phyloP scores from a whole-genome alignment of 192 early-diverging fungal species.

The Coemansia javaensis region DNA sequence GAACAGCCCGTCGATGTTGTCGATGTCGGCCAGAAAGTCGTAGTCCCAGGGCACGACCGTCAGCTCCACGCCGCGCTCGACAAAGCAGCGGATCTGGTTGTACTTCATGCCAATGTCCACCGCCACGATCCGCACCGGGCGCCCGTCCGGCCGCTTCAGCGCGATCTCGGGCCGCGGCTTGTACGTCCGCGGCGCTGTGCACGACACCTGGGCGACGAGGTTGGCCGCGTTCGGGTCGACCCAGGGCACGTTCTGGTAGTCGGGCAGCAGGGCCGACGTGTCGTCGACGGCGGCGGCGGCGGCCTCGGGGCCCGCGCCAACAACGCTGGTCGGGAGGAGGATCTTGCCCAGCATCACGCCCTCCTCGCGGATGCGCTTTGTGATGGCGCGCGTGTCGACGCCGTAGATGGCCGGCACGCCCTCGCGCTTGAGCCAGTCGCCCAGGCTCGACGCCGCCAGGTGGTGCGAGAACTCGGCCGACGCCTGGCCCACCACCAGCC shows the following conservation, averaged over 20 bases:
- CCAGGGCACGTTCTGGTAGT: conserved; percentile 83
- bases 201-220: conserved; percentile 94
- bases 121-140: conserved; percentile 79
- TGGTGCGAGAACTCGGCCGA: conserved; percentile 91
- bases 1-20: conserved; percentile 76
- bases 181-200: conserved; percentile 74
- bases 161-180: conserved; percentile 57
- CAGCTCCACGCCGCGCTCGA: conserved; percentile 89
- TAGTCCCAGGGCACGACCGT: conserved; percentile 96
- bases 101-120: conserved; percentile 99
- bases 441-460: conserved; percentile 78
- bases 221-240: conserved; percentile 90
- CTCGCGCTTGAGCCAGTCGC: conserved; percentile 88
- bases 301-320: conserved; percentile 34
- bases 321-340: conserved; percentile 68
- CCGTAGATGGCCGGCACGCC: conserved; percentile 90
- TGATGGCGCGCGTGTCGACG: conserved; percentile 93
- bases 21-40: conserved; percentile 71
- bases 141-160: conserved; percentile 46
- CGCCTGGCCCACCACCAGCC: conserved; percentile 87
- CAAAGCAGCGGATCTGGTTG: conserved; percentile 98
- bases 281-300: conserved; percentile 34
- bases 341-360: conserved; percentile 91
- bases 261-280: conserved; percentile 53
- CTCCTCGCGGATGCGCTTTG: conserved; percentile 91